Evolutionary conservation across 163 green algal genomes (phyloP).

Genomic region (Scenedesmus sp.): DNA sequence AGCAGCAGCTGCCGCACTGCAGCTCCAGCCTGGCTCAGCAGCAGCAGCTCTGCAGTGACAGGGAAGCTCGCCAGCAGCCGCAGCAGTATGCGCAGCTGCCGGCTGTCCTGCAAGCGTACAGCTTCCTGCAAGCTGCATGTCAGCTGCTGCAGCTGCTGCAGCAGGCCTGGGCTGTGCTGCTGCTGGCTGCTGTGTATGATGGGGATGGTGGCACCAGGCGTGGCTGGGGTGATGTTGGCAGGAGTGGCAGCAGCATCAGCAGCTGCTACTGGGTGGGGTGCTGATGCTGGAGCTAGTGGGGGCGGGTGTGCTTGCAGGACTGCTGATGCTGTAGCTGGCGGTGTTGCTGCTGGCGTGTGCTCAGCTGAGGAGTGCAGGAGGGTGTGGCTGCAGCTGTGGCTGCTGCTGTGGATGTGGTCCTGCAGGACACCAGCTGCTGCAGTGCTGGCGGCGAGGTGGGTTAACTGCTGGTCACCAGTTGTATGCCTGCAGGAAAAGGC

Average conservation of each 20-base stretch:
- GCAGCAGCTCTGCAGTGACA: conserved; percentile 18
- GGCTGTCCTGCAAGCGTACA: not conserved
- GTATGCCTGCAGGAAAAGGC: not conserved
- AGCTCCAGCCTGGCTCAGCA: conserved; percentile 2
- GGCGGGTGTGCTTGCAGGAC: not conserved
- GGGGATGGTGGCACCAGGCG: not conserved
- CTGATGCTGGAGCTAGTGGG: not conserved
- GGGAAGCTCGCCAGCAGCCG: not conserved
- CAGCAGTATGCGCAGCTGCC: not conserved
- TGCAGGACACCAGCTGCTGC: not conserved
- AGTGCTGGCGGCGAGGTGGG: not conserved
- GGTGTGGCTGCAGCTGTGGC: not conserved
- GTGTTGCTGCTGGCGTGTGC: not conserved
- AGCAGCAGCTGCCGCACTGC: not conserved
- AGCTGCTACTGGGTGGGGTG: not conserved
- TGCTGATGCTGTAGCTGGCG: not conserved
- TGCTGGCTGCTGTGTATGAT: no score
- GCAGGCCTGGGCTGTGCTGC: not conserved
- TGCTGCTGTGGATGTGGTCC: not conserved
- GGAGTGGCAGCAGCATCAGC: not conserved
- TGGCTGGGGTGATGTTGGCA: not conserved
- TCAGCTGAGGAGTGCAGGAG: not conserved
- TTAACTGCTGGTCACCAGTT: not conserved
- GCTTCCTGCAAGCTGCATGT: not conserved
- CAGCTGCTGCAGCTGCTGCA: conserved; percentile 17